Evolutionary conservation across 306 rosid species (phyloP).

Genomic region (Malus asiatica): DNA sequence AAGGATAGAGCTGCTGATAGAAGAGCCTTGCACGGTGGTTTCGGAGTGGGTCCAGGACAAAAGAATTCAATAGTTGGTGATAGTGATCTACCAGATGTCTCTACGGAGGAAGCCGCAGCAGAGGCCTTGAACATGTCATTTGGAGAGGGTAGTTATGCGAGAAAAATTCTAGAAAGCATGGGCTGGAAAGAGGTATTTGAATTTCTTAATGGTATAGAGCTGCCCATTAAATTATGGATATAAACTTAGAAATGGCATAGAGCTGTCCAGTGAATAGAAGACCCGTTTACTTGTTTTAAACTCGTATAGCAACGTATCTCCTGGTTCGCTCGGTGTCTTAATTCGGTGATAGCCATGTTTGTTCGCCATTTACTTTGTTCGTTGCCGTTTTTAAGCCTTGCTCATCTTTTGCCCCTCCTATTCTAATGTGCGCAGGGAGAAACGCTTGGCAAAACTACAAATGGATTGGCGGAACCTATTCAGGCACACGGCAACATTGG

Average conservation of each 20-base stretch:
- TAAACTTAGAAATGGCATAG: too few relatives aligned
- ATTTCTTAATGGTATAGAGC: background rate
- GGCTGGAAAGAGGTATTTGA: constrained; percentile 88
- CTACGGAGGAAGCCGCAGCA: constrained; percentile 49
- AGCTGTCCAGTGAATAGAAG: background rate
- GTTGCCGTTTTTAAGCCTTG: background rate
- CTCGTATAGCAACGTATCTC: too few relatives aligned
- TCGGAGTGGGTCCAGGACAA: constrained; percentile 82
- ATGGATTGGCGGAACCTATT: constrained; percentile 67
- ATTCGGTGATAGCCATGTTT: background rate
- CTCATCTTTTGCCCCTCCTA: background rate
- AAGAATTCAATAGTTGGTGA: constrained; percentile 27
- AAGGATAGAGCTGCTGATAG: constrained; percentile 92
- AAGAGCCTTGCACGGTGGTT: constrained; percentile 75
- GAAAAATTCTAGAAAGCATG: constrained; percentile 61
- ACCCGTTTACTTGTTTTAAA: too few relatives aligned
- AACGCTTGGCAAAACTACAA: constrained; percentile 62
- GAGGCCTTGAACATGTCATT: constrained; percentile 75
- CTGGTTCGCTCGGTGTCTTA: background rate
- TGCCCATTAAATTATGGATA: background rate
- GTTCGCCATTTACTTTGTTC: background rate
- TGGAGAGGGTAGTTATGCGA: constrained; percentile 75
- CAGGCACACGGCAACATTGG: constrained; percentile 65
- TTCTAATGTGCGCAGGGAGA: constrained; percentile 49
- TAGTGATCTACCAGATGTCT: constrained; percentile 17